phyloP scores from a whole-genome alignment of 2,329 filamentous ascomycete genomes.

The Emmonsia crescens region DNA sequence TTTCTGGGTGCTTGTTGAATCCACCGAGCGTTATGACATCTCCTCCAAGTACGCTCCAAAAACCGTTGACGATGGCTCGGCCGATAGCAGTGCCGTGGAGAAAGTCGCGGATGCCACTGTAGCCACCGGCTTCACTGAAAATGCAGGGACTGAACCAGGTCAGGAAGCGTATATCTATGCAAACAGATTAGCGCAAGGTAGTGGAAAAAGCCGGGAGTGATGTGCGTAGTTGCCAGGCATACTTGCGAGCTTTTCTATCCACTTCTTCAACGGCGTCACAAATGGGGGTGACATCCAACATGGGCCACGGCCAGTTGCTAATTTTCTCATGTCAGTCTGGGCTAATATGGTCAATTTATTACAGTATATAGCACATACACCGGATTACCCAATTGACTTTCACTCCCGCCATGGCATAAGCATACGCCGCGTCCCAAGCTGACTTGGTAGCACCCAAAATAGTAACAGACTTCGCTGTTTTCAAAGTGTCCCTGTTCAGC shows the following conservation, averaged over 20 bases:
- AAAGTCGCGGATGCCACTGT: constrained; percentile 36
- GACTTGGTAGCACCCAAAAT: constrained; percentile 52
- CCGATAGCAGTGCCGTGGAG: constrained; percentile 40
- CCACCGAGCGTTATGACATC: constrained; percentile 40
- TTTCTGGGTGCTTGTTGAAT: constrained; percentile 36
- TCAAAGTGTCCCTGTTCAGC: constrained; percentile 23
- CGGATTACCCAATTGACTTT: constrained; percentile 50
- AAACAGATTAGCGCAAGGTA: background rate
- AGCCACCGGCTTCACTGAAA: constrained; percentile 57
- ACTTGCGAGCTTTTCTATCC: constrained; percentile 55
- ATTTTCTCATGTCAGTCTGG: background rate
- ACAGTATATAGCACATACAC: background rate
- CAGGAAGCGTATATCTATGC: constrained; percentile 47
- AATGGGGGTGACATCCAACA: constrained; percentile 49
- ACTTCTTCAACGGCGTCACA: constrained; percentile 56
- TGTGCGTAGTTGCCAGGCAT: background rate
- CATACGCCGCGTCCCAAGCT: constrained; percentile 50
- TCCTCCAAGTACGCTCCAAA: constrained; percentile 43
- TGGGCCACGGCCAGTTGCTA: constrained; percentile 47
- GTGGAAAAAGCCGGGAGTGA: background rate
- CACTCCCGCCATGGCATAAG: constrained; percentile 40
- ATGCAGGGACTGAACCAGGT: constrained; percentile 67
- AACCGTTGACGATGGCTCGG: constrained; percentile 35
- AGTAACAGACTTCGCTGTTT: constrained; percentile 33
- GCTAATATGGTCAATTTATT: background rate